Evolutionary conservation across 495 filamentous ascomycete genomes (phyloP).

Genomic region (Neurospora pannonica): DNA sequence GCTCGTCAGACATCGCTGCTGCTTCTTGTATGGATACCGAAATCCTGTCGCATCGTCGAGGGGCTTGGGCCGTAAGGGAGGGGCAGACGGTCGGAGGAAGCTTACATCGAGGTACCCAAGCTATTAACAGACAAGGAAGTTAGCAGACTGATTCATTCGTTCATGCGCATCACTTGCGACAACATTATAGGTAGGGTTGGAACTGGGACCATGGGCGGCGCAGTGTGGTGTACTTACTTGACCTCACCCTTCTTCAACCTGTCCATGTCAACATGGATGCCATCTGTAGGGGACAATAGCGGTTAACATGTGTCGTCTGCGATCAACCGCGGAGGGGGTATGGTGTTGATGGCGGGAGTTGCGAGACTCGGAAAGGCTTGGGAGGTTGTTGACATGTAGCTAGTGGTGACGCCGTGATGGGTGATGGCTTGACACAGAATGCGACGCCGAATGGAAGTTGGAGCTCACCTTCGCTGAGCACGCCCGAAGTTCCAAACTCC

Average conservation of each 20-base stretch:
- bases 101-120: conserved; percentile 96
- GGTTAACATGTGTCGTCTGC: neutral
- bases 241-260: conserved; percentile 46
- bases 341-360: no score
- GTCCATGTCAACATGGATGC: conserved; percentile 97
- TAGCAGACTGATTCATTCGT: conserved; percentile 4
- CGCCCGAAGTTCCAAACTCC: conserved; percentile 57
- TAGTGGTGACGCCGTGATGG: neutral
- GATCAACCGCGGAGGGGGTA: no score
- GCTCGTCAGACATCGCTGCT: conserved; percentile 11
- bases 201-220: neutral
- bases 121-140: conserved; percentile 32
- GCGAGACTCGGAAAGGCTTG: neutral
- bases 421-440: neutral
- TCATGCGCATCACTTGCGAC: neutral
- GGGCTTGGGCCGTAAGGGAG: neutral
- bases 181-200: neutral
- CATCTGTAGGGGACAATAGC: conserved; percentile 53
- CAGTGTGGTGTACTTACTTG: conserved; percentile 54
- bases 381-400: neutral
- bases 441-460: neutral
- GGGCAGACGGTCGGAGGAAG: conserved; percentile 8
- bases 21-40: neutral
- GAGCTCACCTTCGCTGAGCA: conserved; percentile 58
- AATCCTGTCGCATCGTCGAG: conserved; percentile 3